Conservation (phyloP, 2,329 filamentous ascomycete species). For the Trichoderma sp. region DNA sequence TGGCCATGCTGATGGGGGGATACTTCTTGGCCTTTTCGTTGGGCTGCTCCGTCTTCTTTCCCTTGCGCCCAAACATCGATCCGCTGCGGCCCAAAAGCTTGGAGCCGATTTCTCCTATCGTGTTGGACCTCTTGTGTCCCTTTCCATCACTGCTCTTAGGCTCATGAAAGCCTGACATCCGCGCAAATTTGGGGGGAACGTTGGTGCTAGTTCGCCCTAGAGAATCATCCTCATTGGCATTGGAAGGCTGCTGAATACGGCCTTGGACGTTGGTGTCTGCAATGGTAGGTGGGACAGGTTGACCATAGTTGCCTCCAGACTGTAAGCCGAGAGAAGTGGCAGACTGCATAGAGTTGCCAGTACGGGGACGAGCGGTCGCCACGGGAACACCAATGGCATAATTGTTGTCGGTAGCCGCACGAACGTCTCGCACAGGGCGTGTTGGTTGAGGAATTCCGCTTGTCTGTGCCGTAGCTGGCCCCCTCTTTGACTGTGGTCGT, state of each 20-base stretch:
- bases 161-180: constrained; percentile 59
- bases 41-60: constrained; percentile 50
- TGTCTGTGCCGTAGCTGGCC: constrained; percentile 49
- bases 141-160: constrained; percentile 46
- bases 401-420: constrained; percentile 43
- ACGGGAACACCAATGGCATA: constrained; percentile 47
- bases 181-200: constrained; percentile 60
- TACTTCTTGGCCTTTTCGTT: constrained; percentile 71
- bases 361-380: constrained; percentile 66
- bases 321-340: constrained; percentile 63
- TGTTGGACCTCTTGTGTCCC: constrained; percentile 70
- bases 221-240: constrained; percentile 64
- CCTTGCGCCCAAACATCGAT: constrained; percentile 72
- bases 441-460: constrained; percentile 25
- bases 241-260: constrained; percentile 76
- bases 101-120: constrained; percentile 78
- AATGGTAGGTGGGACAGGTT: constrained; percentile 83
- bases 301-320: constrained; percentile 73
- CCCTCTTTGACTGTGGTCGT: constrained; percentile 44
- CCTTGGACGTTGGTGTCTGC: constrained; percentile 88
- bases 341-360: constrained; percentile 77
- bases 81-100: constrained; percentile 83
- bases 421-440: constrained; percentile 36
- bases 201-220: constrained; percentile 63
- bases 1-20: constrained; percentile 89